phyloP scores from a whole-genome alignment of 1,284 basidiomycete species.

The Austropuccinia psidii region DNA sequence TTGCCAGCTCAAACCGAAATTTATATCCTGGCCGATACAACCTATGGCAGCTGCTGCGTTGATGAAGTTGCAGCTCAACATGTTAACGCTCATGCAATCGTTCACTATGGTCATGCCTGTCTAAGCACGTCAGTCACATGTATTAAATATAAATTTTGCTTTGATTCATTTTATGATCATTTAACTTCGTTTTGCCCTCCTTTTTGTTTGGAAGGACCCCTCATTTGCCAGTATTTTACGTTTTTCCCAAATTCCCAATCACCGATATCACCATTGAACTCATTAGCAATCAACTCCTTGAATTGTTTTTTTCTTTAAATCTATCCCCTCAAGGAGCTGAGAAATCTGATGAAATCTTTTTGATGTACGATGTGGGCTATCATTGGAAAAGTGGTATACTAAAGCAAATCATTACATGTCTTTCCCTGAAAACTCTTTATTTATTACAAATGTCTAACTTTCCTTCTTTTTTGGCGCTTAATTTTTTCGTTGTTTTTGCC shows the following conservation, averaged over 20 bases:
- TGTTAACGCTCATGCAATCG: slow-evolving; percentile 78
- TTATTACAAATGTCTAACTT: slow-evolving; percentile 43
- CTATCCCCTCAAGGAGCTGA: background rate
- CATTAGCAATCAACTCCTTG: slow-evolving; percentile 41
- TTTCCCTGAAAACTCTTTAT: slow-evolving; percentile 38
- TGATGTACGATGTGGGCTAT: slow-evolving; percentile 75
- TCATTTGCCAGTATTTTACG: slow-evolving; percentile 49
- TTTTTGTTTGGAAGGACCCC: slow-evolving; percentile 44
- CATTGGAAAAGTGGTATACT: slow-evolving; percentile 60
- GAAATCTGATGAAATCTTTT: slow-evolving; percentile 50
- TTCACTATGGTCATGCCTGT: slow-evolving; percentile 96
- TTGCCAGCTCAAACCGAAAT: slow-evolving; percentile 51
- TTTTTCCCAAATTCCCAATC: slow-evolving; percentile 46
- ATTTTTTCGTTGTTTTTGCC: background rate
- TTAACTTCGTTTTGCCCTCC: background rate
- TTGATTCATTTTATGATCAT: background rate
- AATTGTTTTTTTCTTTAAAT: slow-evolving; percentile 37
- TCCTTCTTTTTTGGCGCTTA: slow-evolving; percentile 38
- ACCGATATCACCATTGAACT: slow-evolving; percentile 42
- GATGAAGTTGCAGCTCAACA: slow-evolving; percentile 94
- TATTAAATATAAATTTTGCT: background rate
- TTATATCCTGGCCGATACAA: slow-evolving; percentile 91
- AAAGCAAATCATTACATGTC: background rate
- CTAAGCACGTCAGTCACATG: slow-evolving; percentile 63
- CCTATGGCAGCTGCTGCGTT: slow-evolving; percentile 96